Percentiles rank a stretch among this genome's conserved stretches.
phyloP scores from a whole-genome alignment of 306 rosid genomes.

The Urtica urens region DNA sequence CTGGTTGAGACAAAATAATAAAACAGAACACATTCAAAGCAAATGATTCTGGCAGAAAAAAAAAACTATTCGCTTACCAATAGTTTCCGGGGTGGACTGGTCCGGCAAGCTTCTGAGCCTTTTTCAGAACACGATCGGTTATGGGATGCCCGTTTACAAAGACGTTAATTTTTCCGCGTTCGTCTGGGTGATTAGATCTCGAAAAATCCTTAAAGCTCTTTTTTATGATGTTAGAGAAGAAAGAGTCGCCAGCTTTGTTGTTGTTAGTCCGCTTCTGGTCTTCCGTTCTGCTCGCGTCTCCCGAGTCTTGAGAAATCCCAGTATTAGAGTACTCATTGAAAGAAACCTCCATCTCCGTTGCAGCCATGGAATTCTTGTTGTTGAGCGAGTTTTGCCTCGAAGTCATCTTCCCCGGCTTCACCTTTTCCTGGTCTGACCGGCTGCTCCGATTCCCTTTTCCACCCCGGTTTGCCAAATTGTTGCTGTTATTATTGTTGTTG shows the following conservation, averaged over 20 bases:
- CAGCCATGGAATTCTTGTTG: slow-evolving; percentile 65
- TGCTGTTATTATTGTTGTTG: too few species aligned
- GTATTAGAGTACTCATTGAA: slow-evolving; percentile 66
- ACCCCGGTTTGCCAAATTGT: slow-evolving; percentile 41
- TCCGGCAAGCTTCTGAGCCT: slow-evolving; percentile 91
- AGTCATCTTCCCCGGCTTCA: slow-evolving; percentile 44
- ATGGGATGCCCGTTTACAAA: slow-evolving; percentile 62
- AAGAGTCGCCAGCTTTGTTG: slow-evolving; percentile 75
- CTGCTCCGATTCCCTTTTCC: slow-evolving; percentile 68
- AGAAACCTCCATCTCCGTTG: slow-evolving; percentile 80
- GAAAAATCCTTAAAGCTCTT: slow-evolving; percentile 63
- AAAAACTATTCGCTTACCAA: slow-evolving; percentile 39
- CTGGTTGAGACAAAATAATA: slow-evolving; percentile 30
- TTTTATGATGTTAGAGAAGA: slow-evolving; percentile 67
- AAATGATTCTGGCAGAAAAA: background rate
- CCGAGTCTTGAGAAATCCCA: slow-evolving; percentile 56
- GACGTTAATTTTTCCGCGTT: slow-evolving; percentile 36
- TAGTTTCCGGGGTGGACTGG: slow-evolving; percentile 80
- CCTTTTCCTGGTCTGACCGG: slow-evolving; percentile 68
- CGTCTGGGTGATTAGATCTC: slow-evolving; percentile 41
- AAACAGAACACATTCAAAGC: slow-evolving; percentile 14
- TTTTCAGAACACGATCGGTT: slow-evolving; percentile 54
- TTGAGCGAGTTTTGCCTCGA: slow-evolving; percentile 65
- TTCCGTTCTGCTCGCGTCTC: slow-evolving; percentile 53
- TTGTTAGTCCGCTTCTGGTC: slow-evolving; percentile 42